These are phyloP conservation scores for Metarhizium humberi DNA, from an alignment of 2,329 filamentous ascomycete species.

Conservation along the genomic window DNA sequence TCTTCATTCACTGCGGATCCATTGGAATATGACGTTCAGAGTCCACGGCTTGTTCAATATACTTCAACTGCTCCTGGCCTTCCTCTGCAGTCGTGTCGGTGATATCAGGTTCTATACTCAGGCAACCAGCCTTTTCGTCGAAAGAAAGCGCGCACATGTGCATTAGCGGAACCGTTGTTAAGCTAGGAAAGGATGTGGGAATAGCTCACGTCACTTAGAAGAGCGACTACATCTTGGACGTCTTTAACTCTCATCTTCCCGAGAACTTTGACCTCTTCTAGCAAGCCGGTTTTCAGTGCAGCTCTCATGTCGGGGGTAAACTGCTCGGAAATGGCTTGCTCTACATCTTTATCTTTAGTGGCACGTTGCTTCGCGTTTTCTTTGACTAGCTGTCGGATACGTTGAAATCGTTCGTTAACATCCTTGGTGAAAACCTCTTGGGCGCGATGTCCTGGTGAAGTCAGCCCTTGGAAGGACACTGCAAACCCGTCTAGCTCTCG, in stretches of 20 bases:
- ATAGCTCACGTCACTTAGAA: background rate
- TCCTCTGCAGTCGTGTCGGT: background rate
- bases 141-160: background rate
- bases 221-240: background rate
- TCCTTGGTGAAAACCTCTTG: background rate
- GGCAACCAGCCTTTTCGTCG: background rate
- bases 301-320: too few relatives aligned
- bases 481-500: background rate
- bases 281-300: too few relatives aligned
- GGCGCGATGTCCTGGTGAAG: background rate
- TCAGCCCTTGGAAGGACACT: background rate
- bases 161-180: background rate
- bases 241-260: background rate
- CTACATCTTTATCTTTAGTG: too few relatives aligned
- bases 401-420: background rate
- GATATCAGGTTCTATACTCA: background rate
- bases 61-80: background rate
- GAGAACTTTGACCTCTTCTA: background rate
- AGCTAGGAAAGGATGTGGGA: background rate
- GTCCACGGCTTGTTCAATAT: background rate
- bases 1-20: too few relatives aligned
- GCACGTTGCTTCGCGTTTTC: background rate
- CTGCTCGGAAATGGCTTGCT: too few relatives aligned
- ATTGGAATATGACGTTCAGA: too few relatives aligned
- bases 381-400: background rate